Conservation (phyloP, 116 monocot genomes). For the Dioscorea cayenensis region DNA sequence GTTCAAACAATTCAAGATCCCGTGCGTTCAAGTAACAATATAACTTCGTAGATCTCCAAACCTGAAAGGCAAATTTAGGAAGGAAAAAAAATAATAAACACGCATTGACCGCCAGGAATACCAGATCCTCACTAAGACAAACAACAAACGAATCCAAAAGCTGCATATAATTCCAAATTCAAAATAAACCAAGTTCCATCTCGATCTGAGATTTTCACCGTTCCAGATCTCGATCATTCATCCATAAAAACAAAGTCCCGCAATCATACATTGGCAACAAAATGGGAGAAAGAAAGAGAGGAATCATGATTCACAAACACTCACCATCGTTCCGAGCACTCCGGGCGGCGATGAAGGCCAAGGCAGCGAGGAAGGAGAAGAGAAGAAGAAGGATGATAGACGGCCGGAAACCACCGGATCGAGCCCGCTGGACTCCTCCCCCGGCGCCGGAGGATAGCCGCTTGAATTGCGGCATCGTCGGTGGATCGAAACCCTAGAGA, state of each 20-base stretch:
- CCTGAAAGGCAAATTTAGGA: too few species aligned
- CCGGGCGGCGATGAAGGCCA: conserved; percentile 7
- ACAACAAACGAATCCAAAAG: background rate
- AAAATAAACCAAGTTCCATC: background rate
- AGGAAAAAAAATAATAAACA: too few species aligned
- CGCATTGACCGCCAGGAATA: too few species aligned
- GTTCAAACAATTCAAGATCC: too few species aligned
- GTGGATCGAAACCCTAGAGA: conserved; percentile 5
- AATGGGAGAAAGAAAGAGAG: background rate
- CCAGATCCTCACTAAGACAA: background rate
- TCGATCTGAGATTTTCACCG: background rate
- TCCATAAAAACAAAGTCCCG: background rate
- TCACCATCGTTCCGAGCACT: background rate
- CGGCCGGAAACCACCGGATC: background rate
- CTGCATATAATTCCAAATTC: background rate
- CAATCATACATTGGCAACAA: background rate
- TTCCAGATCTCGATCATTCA: background rate
- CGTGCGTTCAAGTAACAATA: too few species aligned
- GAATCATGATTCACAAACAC: background rate
- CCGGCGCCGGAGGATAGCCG: background rate
- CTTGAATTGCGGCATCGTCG: conserved; percentile 6
- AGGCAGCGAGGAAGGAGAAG: conserved; percentile 4
- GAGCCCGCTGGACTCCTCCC: background rate
- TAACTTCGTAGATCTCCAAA: too few species aligned
- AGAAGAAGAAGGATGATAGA: background rate